A percentile compares a stretch with the other conserved stretches of the same genome.
Evolutionary conservation across 1,139 yeast genomes (phyloP).

Genomic region (Blastobotrys persicus): DNA sequence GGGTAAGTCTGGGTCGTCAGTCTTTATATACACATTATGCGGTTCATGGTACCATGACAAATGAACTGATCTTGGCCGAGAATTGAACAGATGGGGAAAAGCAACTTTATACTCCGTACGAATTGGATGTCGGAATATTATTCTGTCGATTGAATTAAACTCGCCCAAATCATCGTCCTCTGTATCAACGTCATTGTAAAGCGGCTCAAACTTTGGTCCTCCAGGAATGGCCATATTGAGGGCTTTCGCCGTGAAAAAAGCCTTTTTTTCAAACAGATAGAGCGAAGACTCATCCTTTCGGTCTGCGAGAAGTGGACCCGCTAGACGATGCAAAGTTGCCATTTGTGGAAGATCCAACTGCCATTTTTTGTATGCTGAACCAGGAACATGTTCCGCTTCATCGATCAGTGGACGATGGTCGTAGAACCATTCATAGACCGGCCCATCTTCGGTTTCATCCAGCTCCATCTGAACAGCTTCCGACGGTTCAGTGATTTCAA

Average conservation of each 20-base stretch:
- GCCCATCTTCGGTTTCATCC: conserved; percentile 57
- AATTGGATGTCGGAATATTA: conserved; percentile 73
- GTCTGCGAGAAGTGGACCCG: conserved; percentile 68
- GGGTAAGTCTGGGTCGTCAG: conserved; percentile 52
- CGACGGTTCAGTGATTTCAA: conserved; percentile 68
- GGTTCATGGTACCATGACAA: conserved; percentile 65
- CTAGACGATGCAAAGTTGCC: conserved; percentile 62
- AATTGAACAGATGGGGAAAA: conserved; percentile 79
- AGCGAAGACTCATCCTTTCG: conserved; percentile 52
- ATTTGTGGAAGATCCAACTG: conserved; percentile 57
- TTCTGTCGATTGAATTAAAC: conserved; percentile 82
- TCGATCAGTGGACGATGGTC: conserved; percentile 74
- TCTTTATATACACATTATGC: conserved; percentile 46
- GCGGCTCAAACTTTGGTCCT: conserved; percentile 94
- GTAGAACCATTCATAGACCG: conserved; percentile 72
- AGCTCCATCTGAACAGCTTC: conserved; percentile 67
- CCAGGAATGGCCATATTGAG: conserved; percentile 86
- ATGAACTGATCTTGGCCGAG: conserved; percentile 65
- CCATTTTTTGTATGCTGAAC: conserved; percentile 78
- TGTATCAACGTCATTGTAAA: conserved; percentile 59
- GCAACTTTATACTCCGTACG: conserved; percentile 85
- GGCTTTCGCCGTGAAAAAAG: conserved; percentile 88
- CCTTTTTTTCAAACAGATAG: conserved; percentile 69
- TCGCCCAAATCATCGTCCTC: conserved; percentile 80
- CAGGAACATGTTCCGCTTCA: conserved; percentile 55